These are phyloP conservation scores for Sporothrix inflata DNA, from an alignment of 2,329 filamentous ascomycete species.

Conservation along the genomic window DNA sequence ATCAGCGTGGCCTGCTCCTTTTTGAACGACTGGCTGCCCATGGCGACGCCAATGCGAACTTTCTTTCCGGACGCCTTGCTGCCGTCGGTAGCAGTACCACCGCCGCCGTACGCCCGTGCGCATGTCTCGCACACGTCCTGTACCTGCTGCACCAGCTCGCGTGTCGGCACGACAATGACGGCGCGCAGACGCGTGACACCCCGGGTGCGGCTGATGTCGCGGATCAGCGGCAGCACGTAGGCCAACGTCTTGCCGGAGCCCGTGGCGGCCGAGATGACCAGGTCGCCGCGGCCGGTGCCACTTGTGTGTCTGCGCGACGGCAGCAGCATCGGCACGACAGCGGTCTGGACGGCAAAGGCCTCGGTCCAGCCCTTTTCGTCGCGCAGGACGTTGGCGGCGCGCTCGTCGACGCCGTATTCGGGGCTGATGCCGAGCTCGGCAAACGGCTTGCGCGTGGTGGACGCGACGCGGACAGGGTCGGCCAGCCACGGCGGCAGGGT, in stretches of 20 bases:
- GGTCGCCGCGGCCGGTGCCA: conserved; percentile 63
- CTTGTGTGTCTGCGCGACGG: conserved; percentile 50
- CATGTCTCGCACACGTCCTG: conserved; percentile 77
- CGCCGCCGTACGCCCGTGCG: conserved; percentile 61
- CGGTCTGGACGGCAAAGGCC: conserved; percentile 79
- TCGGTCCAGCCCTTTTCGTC: conserved; percentile 68
- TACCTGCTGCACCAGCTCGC: conserved; percentile 87
- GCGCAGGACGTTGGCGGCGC: conserved; percentile 64
- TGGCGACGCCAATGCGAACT: conserved; percentile 79
- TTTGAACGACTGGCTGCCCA: conserved; percentile 78
- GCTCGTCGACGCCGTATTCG: conserved; percentile 63
- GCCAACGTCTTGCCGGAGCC: conserved; percentile 95
- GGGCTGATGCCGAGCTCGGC: conserved; percentile 34
- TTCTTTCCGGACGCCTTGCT: conserved; percentile 50
- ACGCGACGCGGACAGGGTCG: conserved; percentile 69
- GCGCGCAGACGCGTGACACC: conserved; percentile 69
- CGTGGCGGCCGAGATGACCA: conserved; percentile 89
- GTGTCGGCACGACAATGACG: conserved; percentile 84
- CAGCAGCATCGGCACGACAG: conserved; percentile 78
- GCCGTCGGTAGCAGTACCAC: conserved; percentile 47
- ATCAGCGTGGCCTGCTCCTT: conserved; percentile 59
- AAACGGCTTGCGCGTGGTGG: conserved; percentile 65
- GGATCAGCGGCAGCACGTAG: conserved; percentile 84
- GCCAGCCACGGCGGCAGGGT: conserved; percentile 82
- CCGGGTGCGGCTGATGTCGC: conserved; percentile 64